Conservation (phyloP, 345 rosid species). For the Garcia nutans region DNA sequence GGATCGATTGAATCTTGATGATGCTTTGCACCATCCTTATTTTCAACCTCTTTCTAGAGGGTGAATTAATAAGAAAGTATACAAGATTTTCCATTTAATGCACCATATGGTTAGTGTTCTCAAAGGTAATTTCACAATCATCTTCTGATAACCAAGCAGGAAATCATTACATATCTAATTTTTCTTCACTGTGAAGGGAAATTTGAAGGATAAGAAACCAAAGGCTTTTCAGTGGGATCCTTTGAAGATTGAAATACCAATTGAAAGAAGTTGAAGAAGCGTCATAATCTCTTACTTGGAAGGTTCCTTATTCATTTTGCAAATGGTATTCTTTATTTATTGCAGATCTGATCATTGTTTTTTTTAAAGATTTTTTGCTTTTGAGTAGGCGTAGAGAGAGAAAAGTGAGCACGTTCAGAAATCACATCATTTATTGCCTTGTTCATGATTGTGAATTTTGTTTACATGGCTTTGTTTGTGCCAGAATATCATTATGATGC, state of each 20-base stretch:
- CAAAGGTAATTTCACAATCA: background rate
- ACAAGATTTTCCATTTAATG: background rate
- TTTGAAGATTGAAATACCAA: background rate
- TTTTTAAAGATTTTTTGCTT: too few relatives aligned
- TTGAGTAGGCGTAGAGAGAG: too few relatives aligned
- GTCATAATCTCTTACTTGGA: background rate
- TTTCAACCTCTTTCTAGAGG: slow-evolving; percentile 49
- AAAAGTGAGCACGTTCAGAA: background rate
- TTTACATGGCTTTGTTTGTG: too few relatives aligned
- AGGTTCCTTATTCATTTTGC: background rate
- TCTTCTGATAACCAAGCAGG: background rate
- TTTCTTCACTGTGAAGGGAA: background rate
- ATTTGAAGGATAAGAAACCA: background rate
- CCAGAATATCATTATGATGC: too few relatives aligned
- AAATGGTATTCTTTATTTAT: too few relatives aligned
- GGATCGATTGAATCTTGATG: slow-evolving; percentile 62
- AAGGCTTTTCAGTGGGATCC: background rate
- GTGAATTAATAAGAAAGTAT: slow-evolving; percentile 6
- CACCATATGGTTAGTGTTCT: background rate
- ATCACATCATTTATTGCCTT: background rate
- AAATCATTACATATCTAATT: background rate
- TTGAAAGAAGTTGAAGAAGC: background rate
- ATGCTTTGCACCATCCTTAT: slow-evolving; percentile 83
- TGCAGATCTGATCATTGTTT: too few relatives aligned
- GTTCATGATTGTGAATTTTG: background rate